phyloP scores from a whole-genome alignment of 2,329 filamentous ascomycete species.

The Hymenoscyphus occultus region DNA sequence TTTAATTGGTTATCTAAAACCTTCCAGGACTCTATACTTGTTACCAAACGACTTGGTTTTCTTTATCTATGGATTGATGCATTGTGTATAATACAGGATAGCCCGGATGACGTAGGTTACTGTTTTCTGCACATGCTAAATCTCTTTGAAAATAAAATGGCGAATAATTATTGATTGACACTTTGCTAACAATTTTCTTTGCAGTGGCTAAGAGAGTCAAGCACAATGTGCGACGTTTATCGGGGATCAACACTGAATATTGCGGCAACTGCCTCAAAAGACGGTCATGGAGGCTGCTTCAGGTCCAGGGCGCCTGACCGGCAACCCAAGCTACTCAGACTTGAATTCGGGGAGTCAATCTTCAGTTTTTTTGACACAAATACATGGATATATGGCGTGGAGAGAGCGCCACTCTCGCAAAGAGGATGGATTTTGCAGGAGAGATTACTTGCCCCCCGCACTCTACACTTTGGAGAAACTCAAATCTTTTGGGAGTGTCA shows the following conservation, averaged over 20 bases:
- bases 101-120: not conserved
- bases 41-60: not conserved
- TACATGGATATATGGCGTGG: not conserved
- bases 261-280: not conserved
- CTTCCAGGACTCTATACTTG: not conserved
- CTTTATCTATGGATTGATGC: not conserved
- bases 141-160: no score
- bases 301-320: not conserved
- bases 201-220: not conserved
- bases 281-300: not conserved
- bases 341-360: not conserved
- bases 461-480: not conserved
- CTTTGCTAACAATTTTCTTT: not conserved
- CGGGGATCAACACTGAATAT: not conserved
- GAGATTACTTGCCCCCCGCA: not conserved
- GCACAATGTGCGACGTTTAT: not conserved
- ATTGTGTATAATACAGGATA: not conserved
- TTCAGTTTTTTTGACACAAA: not conserved
- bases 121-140: not conserved
- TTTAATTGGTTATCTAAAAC: not conserved
- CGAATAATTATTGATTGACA: no score
- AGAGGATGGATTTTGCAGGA: slow-evolving; percentile 2
- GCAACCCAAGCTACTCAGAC: not conserved
- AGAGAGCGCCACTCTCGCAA: not conserved
- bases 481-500: not conserved